Evolutionary conservation across 1,284 basidiomycete genomes (phyloP), one percentile per base, ranked within the genome.

Genomic region (Trametes sp.): DNA sequence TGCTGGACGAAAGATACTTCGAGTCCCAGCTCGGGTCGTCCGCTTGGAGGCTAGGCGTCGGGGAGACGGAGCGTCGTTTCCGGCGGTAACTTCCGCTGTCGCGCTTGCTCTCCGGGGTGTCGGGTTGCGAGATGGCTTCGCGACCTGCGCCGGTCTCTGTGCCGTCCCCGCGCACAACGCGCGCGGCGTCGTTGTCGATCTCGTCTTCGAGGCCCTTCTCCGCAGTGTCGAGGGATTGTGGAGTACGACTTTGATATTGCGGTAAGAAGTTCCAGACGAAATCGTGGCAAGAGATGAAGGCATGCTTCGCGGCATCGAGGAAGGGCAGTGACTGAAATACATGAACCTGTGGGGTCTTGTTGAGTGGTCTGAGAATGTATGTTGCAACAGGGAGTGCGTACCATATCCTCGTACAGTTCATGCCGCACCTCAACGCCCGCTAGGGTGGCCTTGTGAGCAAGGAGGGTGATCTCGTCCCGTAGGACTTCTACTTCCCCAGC

Each of bases 401-500:
- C 93, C 60, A 90, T 92, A 76, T 98, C 96, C 70, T 97, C 93
- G 74, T 96, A 98, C 44, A 96, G 80, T 76, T 99, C 96, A 74
- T 98, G 93, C 61, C 89, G 88, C 31, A 98, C 94, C 53, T 92
- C 81, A 28, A 98, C 95, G 8, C 96, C 96, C 0, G 93, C 89
- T 23, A 93, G 76, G 2, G 89, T 88, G 14, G 96, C 96, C 75
- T 99, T 99, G 80, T 98, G 94, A 1, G 96, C 95, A 21, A 98
- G 78, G n/a, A 98, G 82, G 6, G 92, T 93, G 49, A 93, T 92
- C 75, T 98, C 97, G 73, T 98, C 97, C 31, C 95, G 83, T 28
- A 99, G 81, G 1, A 98, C 94, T 75, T 99, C 97, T 0, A 94
- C 92, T 65, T 98, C 97, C 28, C 97, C 97, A 1, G 90, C 90